phyloP scores from a whole-genome alignment of 257 asterid species.

The Solanum chmielewskii region DNA sequence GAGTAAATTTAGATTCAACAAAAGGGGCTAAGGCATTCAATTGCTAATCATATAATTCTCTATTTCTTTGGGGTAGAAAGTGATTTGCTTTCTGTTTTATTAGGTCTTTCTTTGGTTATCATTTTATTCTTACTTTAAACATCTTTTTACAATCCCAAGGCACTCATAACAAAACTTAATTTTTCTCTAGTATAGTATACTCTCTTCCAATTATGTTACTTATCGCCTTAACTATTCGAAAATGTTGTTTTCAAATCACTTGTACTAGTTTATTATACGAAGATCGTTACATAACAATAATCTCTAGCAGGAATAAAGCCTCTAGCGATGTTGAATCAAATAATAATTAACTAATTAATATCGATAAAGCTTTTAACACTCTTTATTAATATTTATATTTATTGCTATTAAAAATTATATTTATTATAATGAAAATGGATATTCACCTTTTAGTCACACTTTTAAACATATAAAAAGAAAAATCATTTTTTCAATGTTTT shows the following conservation, averaged over 20 bases:
- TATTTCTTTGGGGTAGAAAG: neutral
- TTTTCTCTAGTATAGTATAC: neutral
- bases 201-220: neutral
- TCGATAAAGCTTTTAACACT: too few relatives aligned
- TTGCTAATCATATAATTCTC: neutral
- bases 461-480: too few relatives aligned
- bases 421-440: too few relatives aligned
- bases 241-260: too few relatives aligned
- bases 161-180: neutral
- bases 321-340: too few relatives aligned
- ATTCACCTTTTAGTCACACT: neutral
- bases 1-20: neutral
- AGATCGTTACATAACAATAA: too few relatives aligned
- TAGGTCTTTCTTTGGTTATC: neutral
- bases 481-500: too few relatives aligned
- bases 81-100: neutral
- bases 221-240: fast-evolving
- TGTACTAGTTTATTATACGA: neutral
- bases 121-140: neutral
- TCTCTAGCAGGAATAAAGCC: too few relatives aligned
- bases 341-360: too few relatives aligned
- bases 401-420: too few relatives aligned
- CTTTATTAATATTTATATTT: too few relatives aligned
- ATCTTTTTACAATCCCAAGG: neutral
- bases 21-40: neutral